phyloP scores from a whole-genome alignment of 495 filamentous ascomycete species.

The Penicillium taxi region DNA sequence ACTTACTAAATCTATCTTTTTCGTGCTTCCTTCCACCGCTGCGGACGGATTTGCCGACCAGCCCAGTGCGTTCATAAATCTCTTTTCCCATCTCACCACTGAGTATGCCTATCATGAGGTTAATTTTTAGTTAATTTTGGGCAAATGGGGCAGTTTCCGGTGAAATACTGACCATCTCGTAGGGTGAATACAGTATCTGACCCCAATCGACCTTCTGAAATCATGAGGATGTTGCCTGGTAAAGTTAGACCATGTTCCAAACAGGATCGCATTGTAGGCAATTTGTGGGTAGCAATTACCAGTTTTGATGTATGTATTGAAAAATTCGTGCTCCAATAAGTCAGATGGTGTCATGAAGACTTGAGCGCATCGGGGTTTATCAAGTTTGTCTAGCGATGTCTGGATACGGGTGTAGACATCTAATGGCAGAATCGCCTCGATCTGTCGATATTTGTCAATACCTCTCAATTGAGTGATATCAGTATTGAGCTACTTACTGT shows the following conservation, averaged over 20 bases:
- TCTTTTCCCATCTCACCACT: constrained; percentile 74
- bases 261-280: too few relatives aligned
- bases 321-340: constrained; percentile 70
- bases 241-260: constrained; percentile 6
- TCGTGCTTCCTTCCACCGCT: constrained; percentile 51
- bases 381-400: constrained; percentile 42
- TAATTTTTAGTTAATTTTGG: neutral
- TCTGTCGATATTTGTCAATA: constrained; percentile 35
- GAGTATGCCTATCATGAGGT: constrained; percentile 49
- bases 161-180: constrained; percentile 48
- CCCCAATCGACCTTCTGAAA: constrained; percentile 76
- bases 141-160: neutral
- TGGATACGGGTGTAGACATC: constrained; percentile 53
- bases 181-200: constrained; percentile 74
- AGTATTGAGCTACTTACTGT: constrained; percentile 42
- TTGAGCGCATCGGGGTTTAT: constrained; percentile 49
- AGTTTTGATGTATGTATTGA: constrained; percentile 76
- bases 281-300: constrained; percentile 53
- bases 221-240: constrained; percentile 79
- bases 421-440: constrained; percentile 67
- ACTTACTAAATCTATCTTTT: constrained; percentile 51
- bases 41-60: constrained; percentile 64
- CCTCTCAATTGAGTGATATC: neutral
- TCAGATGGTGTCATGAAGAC: constrained; percentile 68
- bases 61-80: constrained; percentile 74